Base-by-base conservation (phyloP, 2,329 filamentous ascomycete genomes). In the Didymella glomerata region DNA sequence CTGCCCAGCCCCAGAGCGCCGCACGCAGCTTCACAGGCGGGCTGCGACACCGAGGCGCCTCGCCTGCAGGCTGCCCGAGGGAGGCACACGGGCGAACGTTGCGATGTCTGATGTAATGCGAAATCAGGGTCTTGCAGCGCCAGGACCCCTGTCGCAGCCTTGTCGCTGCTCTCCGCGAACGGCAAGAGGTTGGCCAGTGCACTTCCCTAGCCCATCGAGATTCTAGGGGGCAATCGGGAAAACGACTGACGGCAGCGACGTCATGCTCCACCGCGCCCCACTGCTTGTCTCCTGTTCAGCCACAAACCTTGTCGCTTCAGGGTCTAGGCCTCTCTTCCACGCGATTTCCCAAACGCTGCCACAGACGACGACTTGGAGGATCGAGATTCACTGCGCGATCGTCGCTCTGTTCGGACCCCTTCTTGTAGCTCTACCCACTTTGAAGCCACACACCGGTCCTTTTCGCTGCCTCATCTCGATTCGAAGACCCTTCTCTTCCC, bases 61-160 rank as follows among this genome's bases (percentile, higher is more conserved):
- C 27, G 36, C 38, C 45, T 57, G 54, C 45, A 45, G 36, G 47
- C 34, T 34, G 57, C 54, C 41, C 41, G 57, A 55, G 34, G 24
- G 34, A 48, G 47, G 40, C 41, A 52, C 50, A 45, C 45, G 36
- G 45, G 42, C 38, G n/a, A 63, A 58, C 58, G 62, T 67, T 51
- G 62, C 56, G 24, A 57, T 60, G 62, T 55, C 63, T 66, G 64
- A 67, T 67, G 66, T 66, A 64, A 66, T 64, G 42, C 57, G 57
- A 30, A 47, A 62, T 69, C 67, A 69, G 67, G 67, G 66, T 68
- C 67, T 59, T 45, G 25, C 32, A 36, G 32, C 32, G 32, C 16
- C 32, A 36, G 32, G 32, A 18, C 32, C 32, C 32, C 32, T n/a
- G 32, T 36, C 32, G 32, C 55, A 60, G 51, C 57, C 57, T 60